Conservation (phyloP, 768 basidiomycete species). For the Leccinum imitatum region DNA sequence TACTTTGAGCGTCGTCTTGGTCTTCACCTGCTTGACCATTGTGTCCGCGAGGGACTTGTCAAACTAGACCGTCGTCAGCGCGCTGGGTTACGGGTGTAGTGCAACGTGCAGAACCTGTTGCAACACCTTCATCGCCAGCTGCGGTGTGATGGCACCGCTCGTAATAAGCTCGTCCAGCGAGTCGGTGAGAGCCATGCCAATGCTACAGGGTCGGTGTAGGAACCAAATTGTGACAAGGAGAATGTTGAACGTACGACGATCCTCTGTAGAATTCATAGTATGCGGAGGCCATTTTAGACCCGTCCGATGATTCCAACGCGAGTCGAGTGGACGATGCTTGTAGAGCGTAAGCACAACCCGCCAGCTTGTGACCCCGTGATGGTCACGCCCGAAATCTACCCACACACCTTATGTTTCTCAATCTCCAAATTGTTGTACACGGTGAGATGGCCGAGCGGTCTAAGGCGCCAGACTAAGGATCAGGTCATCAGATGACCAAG, state of each 20-base stretch:
- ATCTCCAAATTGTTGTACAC: not conserved
- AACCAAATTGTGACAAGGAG: not conserved
- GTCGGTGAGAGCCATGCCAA: conserved; percentile 96
- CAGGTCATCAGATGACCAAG: conserved; percentile 32
- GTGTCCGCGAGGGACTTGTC: conserved; percentile 94
- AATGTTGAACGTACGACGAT: conserved; percentile 65
- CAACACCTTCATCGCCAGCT: conserved; percentile 98
- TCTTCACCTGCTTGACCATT: conserved; percentile 91
- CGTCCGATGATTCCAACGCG: conserved; percentile 6
- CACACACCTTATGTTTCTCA: not conserved
- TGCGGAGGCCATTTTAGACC: conserved; percentile 63
- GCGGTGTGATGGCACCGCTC: conserved; percentile 93
- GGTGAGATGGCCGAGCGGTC: conserved; percentile 59
- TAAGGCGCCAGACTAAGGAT: conserved; percentile 62
- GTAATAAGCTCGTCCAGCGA: conserved; percentile 98
- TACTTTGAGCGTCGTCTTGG: conserved; percentile 91
- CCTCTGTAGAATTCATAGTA: conserved; percentile 94
- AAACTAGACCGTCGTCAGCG: conserved; percentile 56
- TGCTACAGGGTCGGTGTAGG: conserved; percentile 46
- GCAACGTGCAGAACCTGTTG: conserved; percentile 70
- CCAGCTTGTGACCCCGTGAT: conserved; percentile 24
- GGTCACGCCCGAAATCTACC: conserved; percentile 13
- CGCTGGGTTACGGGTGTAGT: conserved; percentile 1
- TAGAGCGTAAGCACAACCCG: not conserved
- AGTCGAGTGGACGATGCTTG: conserved; percentile 7